Evolutionary conservation across 2,329 filamentous ascomycete species (phyloP).

Genomic region (Aphanocladium album): DNA sequence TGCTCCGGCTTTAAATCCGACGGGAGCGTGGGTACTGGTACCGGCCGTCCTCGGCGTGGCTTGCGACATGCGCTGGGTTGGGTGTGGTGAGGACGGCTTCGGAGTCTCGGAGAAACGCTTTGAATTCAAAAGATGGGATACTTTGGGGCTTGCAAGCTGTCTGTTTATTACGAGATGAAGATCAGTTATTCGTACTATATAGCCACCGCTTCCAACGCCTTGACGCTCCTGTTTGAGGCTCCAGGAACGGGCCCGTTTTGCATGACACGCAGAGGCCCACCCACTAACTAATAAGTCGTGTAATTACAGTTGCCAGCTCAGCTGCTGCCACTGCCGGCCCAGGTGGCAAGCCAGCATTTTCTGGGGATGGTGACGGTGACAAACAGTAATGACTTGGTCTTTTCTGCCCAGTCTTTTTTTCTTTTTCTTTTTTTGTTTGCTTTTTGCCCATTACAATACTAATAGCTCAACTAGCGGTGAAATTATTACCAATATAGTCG

Average conservation of each 20-base stretch:
- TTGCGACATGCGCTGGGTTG: background rate
- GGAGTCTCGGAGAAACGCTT: background rate
- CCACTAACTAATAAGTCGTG: too few species aligned
- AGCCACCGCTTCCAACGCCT: background rate
- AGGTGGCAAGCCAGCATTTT: background rate
- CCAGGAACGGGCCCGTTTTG: background rate
- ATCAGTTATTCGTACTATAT: background rate
- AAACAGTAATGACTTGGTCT: background rate
- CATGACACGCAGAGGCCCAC: background rate
- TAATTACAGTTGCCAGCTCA: too few species aligned
- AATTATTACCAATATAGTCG: background rate
- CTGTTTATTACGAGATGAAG: too few species aligned
- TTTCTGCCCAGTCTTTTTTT: background rate
- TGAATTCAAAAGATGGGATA: too few species aligned
- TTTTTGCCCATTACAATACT: too few species aligned
- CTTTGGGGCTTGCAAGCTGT: too few species aligned
- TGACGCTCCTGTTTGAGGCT: background rate
- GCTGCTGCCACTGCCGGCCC: background rate
- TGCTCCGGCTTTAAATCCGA: conserved; percentile 8
- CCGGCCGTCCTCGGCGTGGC: conserved; percentile 10
- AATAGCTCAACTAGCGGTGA: too few species aligned
- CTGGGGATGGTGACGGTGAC: background rate
- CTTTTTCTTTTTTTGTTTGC: background rate
- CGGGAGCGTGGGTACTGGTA: conserved; percentile 8
- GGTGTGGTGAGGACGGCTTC: background rate